Evolutionary conservation across 345 rosid species (phyloP).

Genomic region (Dimocarpus longan): DNA sequence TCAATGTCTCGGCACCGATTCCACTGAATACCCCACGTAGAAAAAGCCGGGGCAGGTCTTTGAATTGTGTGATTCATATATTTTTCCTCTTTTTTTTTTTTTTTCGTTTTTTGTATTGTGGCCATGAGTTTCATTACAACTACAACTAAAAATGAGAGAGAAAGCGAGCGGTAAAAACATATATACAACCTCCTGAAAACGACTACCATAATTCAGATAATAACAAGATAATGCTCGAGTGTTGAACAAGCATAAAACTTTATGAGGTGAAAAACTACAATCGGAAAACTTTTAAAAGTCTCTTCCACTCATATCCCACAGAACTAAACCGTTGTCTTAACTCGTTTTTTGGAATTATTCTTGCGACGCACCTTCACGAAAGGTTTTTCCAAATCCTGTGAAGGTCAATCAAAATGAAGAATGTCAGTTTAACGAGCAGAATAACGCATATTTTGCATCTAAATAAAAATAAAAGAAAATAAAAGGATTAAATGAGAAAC

Average conservation of each 20-base stretch:
- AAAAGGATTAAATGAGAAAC: neutral
- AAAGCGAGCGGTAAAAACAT: neutral
- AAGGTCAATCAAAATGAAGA: neutral
- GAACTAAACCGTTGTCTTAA: constrained; percentile 6
- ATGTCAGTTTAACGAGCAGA: neutral
- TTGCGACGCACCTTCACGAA: constrained; percentile 56
- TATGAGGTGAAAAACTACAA: neutral
- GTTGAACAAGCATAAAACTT: neutral
- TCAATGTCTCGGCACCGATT: too few relatives aligned
- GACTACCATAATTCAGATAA: neutral
- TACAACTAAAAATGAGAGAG: neutral
- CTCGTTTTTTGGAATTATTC: constrained; percentile 59
- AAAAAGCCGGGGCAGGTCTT: neutral
- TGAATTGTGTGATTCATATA: neutral
- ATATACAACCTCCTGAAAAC: neutral
- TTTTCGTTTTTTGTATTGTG: neutral
- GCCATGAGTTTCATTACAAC: neutral
- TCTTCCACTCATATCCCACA: neutral
- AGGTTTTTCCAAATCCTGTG: constrained; percentile 54
- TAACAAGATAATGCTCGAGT: neutral
- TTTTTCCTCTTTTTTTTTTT: too few relatives aligned
- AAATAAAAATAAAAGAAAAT: neutral
- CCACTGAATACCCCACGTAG: too few relatives aligned
- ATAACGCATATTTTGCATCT: neutral
- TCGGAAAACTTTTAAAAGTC: neutral